Evolutionary conservation across 768 basidiomycete genomes (phyloP), one percentile per base, ranked within the genome.

Genomic region (Lactarius psammicola): DNA sequence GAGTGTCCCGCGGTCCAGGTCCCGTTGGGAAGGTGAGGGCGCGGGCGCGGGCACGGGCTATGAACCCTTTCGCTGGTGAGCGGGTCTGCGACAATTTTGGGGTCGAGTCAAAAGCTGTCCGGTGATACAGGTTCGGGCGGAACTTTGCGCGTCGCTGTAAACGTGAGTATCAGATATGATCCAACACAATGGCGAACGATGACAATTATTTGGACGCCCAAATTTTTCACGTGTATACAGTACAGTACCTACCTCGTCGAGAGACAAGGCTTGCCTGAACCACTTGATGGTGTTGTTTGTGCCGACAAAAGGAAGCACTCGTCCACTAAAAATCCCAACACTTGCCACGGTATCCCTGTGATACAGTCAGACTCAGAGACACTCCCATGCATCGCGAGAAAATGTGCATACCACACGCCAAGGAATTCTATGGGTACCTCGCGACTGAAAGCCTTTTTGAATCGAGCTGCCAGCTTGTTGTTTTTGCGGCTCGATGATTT

Each of bases 301-400:
- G 58, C 80, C 79, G 0, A 87, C 85, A 69, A 92, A 93, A 0
- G 91, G 92, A 26, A 92, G 78, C 2, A 78, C 82, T 11, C 82
- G 79, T 3, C 81, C 78, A 76, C 79, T 76, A 31, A 93, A 63
- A 0, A 88, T 70, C 0, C 92, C 92, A 20, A 90, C 90, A 58
- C 88, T 88, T 11, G 87, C 78, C 2, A 94, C 90, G 0, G 90
- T 93, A 65, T 93, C 91, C 91, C 90, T 83, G 59, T 2, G 20
- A 56, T 23, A n/a, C 17, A 2, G 28, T 51, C 28, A 44, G 31
- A 42, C 18, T 42, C 8, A 18, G 7, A 34, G 20, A 42, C 30
- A 7, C 46, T 49, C 42, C 30, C 9, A 51, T 31, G 38, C 10
- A 9, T n/a, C 20, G 20, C 28, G 4, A 34, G 9, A 26, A 34